A percentile compares a stretch with the other conserved stretches of the same genome.
Evolutionary conservation across 2,329 filamentous ascomycete genomes (phyloP).

Genomic region (Colletotrichum scovillei): DNA sequence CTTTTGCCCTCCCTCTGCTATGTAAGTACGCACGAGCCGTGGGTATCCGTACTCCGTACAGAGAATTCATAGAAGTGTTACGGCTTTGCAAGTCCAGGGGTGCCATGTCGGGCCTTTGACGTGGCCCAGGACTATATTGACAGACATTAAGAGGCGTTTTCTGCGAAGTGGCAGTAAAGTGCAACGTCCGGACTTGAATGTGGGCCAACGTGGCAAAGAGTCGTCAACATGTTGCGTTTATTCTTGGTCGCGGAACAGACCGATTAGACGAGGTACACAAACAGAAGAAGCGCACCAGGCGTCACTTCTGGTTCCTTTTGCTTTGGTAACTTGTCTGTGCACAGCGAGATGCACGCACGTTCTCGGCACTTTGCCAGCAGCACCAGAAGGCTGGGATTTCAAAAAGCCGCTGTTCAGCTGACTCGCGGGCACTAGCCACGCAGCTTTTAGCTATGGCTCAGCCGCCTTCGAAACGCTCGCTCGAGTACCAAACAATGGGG

Average conservation of each 20-base stretch:
- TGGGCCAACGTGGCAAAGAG: conserved; percentile 21
- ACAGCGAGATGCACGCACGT: conserved; percentile 5
- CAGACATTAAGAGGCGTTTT: neutral
- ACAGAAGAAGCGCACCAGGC: neutral
- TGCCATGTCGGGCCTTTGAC: neutral
- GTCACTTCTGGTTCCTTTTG: neutral
- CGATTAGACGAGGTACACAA: neutral
- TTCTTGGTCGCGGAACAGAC: conserved; percentile 2
- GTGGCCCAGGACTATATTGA: conserved; percentile 1
- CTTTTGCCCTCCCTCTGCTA: neutral
- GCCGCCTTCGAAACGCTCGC: conserved; percentile 21
- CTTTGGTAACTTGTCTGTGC: neutral
- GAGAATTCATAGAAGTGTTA: neutral
- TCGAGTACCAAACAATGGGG: conserved; percentile 1
- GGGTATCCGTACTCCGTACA: neutral
- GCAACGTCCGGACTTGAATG: neutral
- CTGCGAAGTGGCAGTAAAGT: neutral
- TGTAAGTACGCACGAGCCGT: neutral
- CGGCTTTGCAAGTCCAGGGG: neutral
- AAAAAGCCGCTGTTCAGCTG: neutral
- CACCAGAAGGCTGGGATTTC: conserved; percentile 14
- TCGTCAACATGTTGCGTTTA: conserved; percentile 21
- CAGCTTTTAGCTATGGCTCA: neutral
- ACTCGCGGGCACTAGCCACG: conserved; percentile 17
- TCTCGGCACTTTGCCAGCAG: conserved; percentile 19